These are phyloP conservation scores for Rhizopogon salebrosus DNA, from an alignment of 768 basidiomycete species.

Conservation along the genomic window DNA sequence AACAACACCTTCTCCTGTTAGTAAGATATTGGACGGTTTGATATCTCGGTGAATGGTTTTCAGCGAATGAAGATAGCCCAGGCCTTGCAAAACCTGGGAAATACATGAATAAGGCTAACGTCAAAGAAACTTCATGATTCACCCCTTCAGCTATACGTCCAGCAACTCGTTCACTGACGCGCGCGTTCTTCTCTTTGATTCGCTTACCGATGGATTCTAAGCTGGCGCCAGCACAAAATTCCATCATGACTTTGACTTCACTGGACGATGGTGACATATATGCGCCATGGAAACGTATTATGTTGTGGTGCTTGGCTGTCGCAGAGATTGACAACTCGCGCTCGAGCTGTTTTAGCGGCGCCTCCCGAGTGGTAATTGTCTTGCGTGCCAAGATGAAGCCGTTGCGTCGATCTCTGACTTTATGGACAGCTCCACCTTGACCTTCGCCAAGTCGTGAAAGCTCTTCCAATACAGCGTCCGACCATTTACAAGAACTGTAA, in stretches of 20 bases:
- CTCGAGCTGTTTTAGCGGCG: constrained; percentile 87
- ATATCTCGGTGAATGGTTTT: constrained; percentile 96
- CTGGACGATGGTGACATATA: constrained; percentile 83
- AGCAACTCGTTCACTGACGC: constrained; percentile 83
- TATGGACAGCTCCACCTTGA: constrained; percentile 93
- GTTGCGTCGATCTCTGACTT: constrained; percentile 80
- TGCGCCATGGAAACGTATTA: constrained; percentile 89
- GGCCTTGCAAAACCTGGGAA: constrained; percentile 77
- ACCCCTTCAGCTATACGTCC: constrained; percentile 94
- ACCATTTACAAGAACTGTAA: constrained; percentile 37
- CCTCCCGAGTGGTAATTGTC: constrained; percentile 86
- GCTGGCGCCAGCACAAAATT: constrained; percentile 82
- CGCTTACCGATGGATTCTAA: constrained; percentile 85
- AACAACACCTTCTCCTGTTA: constrained; percentile 84
- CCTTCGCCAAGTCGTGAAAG: constrained; percentile 84
- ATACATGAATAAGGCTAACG: constrained; percentile 7
- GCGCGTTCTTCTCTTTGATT: constrained; percentile 70
- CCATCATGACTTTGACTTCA: constrained; percentile 96
- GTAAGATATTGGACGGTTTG: constrained; percentile 89
- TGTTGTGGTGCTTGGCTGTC: constrained; percentile 77
- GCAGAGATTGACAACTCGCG: constrained; percentile 91
- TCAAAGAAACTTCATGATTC: constrained; percentile 22
- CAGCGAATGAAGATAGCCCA: constrained; percentile 85
- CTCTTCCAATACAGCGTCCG: constrained; percentile 73
- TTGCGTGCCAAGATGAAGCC: constrained; percentile 88